Percentiles rank a stretch among this genome's conserved stretches.
These are phyloP conservation scores for Aspergillus persii DNA, from an alignment of 2,329 filamentous ascomycete genomes.

Conservation along the genomic window DNA sequence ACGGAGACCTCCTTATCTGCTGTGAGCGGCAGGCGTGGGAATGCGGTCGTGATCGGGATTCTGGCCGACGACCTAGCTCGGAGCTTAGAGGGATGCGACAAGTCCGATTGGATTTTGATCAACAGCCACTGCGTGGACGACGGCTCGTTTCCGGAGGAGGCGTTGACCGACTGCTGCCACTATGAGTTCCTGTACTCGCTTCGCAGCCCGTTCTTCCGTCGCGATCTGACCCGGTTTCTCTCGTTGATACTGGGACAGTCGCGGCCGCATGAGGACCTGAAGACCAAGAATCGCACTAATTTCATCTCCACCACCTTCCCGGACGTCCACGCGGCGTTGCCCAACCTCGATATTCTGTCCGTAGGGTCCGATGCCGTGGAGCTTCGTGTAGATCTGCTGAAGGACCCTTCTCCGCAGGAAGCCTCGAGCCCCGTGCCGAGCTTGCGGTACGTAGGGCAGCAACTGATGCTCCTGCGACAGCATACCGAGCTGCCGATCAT, in stretches of 20 bases:
- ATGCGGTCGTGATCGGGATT: slow-evolving; percentile 67
- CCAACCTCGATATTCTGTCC: slow-evolving; percentile 82
- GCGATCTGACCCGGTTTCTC: slow-evolving; percentile 75
- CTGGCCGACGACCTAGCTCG: slow-evolving; percentile 55
- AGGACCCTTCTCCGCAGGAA: slow-evolving; percentile 66
- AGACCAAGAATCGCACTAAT: slow-evolving; percentile 71
- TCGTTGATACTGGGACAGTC: slow-evolving; percentile 78
- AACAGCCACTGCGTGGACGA: slow-evolving; percentile 74
- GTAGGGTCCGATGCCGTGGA: slow-evolving; percentile 85
- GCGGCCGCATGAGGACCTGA: slow-evolving; percentile 70
- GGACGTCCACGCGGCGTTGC: slow-evolving; percentile 76
- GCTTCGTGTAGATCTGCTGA: slow-evolving; percentile 76
- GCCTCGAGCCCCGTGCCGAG: slow-evolving; percentile 66
- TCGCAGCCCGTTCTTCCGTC: slow-evolving; percentile 63
- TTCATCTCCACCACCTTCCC: slow-evolving; percentile 88
- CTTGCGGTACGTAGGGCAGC: slow-evolving; percentile 79
- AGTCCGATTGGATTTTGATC: slow-evolving; percentile 63
- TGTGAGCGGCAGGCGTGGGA: slow-evolving; percentile 53
- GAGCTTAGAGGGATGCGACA: slow-evolving; percentile 59
- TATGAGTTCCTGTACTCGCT: slow-evolving; percentile 85
- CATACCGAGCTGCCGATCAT: slow-evolving; percentile 87
- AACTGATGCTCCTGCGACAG: slow-evolving; percentile 79
- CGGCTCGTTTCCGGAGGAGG: slow-evolving; percentile 65
- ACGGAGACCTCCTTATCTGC: slow-evolving; percentile 57
- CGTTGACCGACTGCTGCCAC: slow-evolving; percentile 68